Conservation (phyloP, 2,329 filamentous ascomycete genomes). For the Cryoendolithus antarcticus region DNA sequence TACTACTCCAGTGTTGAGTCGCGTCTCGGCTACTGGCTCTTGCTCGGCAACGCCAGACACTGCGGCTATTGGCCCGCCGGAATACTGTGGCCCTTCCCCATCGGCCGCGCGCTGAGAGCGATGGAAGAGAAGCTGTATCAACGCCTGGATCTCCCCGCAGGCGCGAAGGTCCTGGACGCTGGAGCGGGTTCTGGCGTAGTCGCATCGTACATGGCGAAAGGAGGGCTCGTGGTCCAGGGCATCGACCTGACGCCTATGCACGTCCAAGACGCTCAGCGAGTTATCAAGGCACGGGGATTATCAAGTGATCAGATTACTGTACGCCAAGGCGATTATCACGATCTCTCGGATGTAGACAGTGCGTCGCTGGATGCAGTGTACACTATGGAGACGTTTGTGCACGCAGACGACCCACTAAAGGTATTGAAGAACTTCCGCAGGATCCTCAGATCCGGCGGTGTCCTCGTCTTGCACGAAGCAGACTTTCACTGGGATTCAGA, state of each 20-base stretch:
- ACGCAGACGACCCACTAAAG: slow-evolving; percentile 27
- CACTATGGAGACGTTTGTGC: slow-evolving; percentile 45
- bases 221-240: slow-evolving; percentile 23
- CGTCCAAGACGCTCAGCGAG: slow-evolving; percentile 31
- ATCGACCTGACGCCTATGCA: slow-evolving; percentile 41
- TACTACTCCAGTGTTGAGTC: slow-evolving; percentile 37
- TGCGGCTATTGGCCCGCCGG: slow-evolving; percentile 38
- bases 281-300: slow-evolving; percentile 25
- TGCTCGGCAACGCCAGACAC: slow-evolving; percentile 38
- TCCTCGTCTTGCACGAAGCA: slow-evolving; percentile 35
- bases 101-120: slow-evolving; percentile 28
- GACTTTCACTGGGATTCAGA: slow-evolving; percentile 20
- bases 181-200: slow-evolving; percentile 41
- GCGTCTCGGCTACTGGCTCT: slow-evolving; percentile 22
- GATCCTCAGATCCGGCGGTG: slow-evolving; percentile 36
- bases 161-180: slow-evolving; percentile 39
- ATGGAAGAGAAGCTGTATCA: slow-evolving; percentile 40
- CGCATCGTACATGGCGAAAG: slow-evolving; percentile 35
- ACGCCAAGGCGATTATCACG: slow-evolving; percentile 38
- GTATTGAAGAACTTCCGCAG: slow-evolving; percentile 37
- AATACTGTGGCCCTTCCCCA: slow-evolving; percentile 38
- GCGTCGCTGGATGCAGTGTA: slow-evolving; percentile 39
- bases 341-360: slow-evolving; percentile 30
- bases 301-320: slow-evolving; percentile 27
- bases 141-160: slow-evolving; percentile 26